These are phyloP conservation scores for Bruguiera sexangula DNA, from an alignment of 345 rosid genomes.

Conservation along the genomic window DNA sequence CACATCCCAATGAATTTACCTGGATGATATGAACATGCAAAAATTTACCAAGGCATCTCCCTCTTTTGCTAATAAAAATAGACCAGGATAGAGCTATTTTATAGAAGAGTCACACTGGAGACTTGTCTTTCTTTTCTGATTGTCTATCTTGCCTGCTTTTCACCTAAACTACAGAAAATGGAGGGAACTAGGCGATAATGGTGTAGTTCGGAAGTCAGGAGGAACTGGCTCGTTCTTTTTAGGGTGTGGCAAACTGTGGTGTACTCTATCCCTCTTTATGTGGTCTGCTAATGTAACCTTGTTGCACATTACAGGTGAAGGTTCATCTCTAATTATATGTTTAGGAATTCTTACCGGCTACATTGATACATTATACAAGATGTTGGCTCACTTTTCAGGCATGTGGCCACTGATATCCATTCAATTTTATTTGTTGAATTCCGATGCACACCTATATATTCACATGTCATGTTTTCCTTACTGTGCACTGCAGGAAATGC, in stretches of 20 bases:
- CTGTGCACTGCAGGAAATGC: slow-evolving; percentile 53
- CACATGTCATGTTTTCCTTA: not conserved
- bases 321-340: slow-evolving; percentile 84
- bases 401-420: slow-evolving; percentile 15
- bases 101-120: too few species aligned
- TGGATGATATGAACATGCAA: too few species aligned
- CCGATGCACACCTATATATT: too few species aligned
- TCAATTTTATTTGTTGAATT: not conserved
- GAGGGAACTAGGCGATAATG: not conserved
- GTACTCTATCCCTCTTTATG: not conserved
- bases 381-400: slow-evolving; percentile 87
- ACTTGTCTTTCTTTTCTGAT: not conserved
- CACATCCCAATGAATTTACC: too few species aligned
- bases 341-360: slow-evolving; percentile 94
- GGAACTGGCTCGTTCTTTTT: not conserved
- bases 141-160: slow-evolving; percentile 2
- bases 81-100: too few species aligned
- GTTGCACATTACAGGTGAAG: slow-evolving; percentile 66
- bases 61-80: too few species aligned
- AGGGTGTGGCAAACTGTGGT: not conserved
- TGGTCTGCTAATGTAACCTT: not conserved
- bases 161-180: not conserved
- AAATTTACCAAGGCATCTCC: too few species aligned
- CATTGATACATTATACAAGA: slow-evolving; percentile 83
- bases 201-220: not conserved